phyloP scores from a whole-genome alignment of 2,329 filamentous ascomycete genomes.

The Diaporthe vexans region DNA sequence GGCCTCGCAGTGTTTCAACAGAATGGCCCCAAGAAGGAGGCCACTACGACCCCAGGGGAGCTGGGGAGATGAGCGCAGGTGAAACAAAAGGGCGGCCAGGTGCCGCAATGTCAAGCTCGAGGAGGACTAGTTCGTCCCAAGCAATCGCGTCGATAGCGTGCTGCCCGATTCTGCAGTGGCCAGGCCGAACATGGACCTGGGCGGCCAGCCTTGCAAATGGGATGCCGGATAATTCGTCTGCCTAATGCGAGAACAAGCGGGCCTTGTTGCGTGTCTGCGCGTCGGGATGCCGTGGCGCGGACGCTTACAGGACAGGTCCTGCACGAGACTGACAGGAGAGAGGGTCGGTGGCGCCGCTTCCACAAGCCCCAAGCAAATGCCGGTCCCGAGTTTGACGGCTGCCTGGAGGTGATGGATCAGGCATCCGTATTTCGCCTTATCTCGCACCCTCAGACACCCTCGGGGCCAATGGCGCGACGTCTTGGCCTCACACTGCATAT shows the following conservation, averaged over 20 bases:
- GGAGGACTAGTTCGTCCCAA: slow-evolving; percentile 10
- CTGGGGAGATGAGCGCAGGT: slow-evolving; percentile 22
- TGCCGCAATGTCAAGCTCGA: not conserved
- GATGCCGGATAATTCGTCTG: slow-evolving; percentile 31
- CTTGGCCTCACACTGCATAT: not conserved
- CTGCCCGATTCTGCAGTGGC: slow-evolving; percentile 2
- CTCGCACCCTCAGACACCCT: not conserved
- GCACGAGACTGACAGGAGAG: slow-evolving; percentile 3
- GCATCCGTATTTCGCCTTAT: slow-evolving; percentile 24
- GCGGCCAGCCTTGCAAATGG: slow-evolving; percentile 31
- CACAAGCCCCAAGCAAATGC: slow-evolving; percentile 25
- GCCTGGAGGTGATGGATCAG: slow-evolving; percentile 33
- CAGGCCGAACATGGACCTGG: slow-evolving; percentile 31
- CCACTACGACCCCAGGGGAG: not conserved
- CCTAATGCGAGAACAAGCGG: slow-evolving; percentile 29
- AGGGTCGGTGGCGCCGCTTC: slow-evolving; percentile 27
- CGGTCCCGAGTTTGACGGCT: slow-evolving; percentile 32
- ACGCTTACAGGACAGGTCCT: slow-evolving; percentile 16
- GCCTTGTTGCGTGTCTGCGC: slow-evolving; percentile 19
- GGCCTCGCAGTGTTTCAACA: slow-evolving; percentile 21
- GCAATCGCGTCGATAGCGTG: slow-evolving; percentile 26
- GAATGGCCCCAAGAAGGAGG: slow-evolving; percentile 19
- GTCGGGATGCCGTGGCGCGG: slow-evolving; percentile 22
- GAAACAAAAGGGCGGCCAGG: slow-evolving; percentile 23
- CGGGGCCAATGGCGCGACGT: not conserved